These are phyloP conservation scores for Fraxinus quadrangulata DNA, from an alignment of 257 asterid species.

Conservation along the genomic window DNA sequence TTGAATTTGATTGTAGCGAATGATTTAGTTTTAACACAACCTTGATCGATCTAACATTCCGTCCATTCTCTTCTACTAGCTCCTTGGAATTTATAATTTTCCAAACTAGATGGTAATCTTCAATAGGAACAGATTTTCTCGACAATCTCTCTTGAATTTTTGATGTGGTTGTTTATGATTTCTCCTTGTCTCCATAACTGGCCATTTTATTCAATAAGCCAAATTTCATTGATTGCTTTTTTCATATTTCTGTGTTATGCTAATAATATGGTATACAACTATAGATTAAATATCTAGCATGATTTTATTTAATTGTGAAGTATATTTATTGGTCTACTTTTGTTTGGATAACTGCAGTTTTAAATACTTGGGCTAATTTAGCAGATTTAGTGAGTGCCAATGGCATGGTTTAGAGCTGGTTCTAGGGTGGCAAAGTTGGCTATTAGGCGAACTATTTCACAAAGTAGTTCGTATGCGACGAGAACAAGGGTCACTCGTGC, in stretches of 20 bases:
- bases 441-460: slow-evolving; percentile 61
- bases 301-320: not conserved
- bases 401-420: slow-evolving; percentile 91
- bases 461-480: slow-evolving; percentile 41
- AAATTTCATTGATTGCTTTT: not conserved
- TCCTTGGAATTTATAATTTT: not conserved
- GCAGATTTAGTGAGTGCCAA: slow-evolving; percentile 33
- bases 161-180: not conserved
- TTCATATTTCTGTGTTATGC: too few species aligned
- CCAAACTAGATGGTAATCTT: not conserved
- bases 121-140: not conserved
- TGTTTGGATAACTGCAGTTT: slow-evolving; percentile 21
- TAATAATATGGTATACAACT: not conserved
- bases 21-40: not conserved
- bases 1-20: not conserved
- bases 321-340: slow-evolving; percentile 18
- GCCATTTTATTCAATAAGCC: not conserved
- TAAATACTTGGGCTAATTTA: slow-evolving; percentile 19
- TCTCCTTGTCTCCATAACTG: not conserved
- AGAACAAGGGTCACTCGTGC: slow-evolving; percentile 46
- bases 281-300: not conserved
- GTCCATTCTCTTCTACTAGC: not conserved
- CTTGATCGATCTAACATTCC: not conserved
- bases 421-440: slow-evolving; percentile 76
- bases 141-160: not conserved